A percentile compares a stretch with the other conserved stretches of the same genome.
Evolutionary conservation across 495 filamentous ascomycete species (phyloP).

Genomic region (Trichoderma gamsii): DNA sequence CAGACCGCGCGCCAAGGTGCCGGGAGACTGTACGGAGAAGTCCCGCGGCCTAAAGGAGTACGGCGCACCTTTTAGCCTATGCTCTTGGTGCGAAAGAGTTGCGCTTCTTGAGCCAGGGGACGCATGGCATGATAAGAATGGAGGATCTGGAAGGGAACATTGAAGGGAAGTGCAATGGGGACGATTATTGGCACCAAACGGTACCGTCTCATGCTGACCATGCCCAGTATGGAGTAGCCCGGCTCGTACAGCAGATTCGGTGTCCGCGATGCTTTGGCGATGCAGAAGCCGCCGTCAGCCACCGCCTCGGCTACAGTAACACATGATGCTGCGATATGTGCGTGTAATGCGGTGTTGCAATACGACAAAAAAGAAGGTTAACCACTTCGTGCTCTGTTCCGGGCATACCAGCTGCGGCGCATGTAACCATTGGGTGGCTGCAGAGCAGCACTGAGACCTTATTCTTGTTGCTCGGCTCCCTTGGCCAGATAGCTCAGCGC

Average conservation of each 20-base stretch:
- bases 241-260: neutral
- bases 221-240: neutral
- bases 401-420: neutral
- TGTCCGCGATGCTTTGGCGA: neutral
- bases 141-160: neutral
- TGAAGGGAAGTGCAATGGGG: no score
- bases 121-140: constrained; percentile 5
- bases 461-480: neutral
- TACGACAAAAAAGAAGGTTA: constrained; percentile 1
- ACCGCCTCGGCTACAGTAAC: constrained; percentile 2
- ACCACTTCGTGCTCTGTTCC: no score
- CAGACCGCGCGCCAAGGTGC: constrained; percentile 8
- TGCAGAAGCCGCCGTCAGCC: neutral
- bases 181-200: no score
- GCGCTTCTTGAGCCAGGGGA: neutral
- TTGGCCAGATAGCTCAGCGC: neutral
- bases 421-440: neutral
- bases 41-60: neutral
- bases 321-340: neutral
- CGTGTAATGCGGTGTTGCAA: neutral
- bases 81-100: neutral
- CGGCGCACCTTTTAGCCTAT: neutral
- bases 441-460: neutral
- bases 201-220: no score
- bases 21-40: neutral